Conservation (phyloP, 2,329 filamentous ascomycete species). For the Fusarium mundagurra region DNA sequence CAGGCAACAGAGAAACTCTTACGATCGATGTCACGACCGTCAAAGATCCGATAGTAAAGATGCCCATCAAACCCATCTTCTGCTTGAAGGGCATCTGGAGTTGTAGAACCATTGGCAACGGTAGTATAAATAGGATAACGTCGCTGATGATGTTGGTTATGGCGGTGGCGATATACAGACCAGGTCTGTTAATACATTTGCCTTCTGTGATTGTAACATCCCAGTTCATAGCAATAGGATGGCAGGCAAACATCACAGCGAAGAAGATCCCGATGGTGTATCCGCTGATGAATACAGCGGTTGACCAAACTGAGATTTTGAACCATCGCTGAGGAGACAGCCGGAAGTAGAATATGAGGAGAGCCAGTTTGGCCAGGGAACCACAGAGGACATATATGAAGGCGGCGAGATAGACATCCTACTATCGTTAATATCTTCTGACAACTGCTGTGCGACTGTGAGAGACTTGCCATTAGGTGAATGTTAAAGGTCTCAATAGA, state of each 20-base stretch:
- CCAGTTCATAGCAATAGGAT: constrained; percentile 46
- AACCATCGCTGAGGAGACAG: constrained; percentile 50
- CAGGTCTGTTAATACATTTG: constrained; percentile 57
- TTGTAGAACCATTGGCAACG: constrained; percentile 57
- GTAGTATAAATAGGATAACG: constrained; percentile 57
- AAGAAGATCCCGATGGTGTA: constrained; percentile 49
- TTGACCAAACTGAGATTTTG: constrained; percentile 44
- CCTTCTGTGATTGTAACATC: constrained; percentile 44
- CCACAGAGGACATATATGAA: constrained; percentile 49
- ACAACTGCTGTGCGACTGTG: fast-evolving
- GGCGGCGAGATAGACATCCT: constrained; percentile 43
- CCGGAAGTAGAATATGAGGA: constrained; percentile 52
- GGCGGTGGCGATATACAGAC: constrained; percentile 60
- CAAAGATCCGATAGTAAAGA: constrained; percentile 56
- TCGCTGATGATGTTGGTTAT: constrained; percentile 59
- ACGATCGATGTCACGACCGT: constrained; percentile 49
- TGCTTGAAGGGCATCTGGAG: constrained; percentile 57
- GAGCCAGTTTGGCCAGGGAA: constrained; percentile 50
- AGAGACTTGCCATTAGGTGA: constrained; percentile 37
- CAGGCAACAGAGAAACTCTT: constrained; percentile 43
- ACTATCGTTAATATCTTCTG: neutral
- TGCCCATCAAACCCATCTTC: constrained; percentile 55
- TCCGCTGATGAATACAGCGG: constrained; percentile 43
- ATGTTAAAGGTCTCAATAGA: constrained; percentile 40
- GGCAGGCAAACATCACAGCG: constrained; percentile 50